phyloP scores from a whole-genome alignment of 371 early-diverging fungal species.

The Mortierella sp. region DNA sequence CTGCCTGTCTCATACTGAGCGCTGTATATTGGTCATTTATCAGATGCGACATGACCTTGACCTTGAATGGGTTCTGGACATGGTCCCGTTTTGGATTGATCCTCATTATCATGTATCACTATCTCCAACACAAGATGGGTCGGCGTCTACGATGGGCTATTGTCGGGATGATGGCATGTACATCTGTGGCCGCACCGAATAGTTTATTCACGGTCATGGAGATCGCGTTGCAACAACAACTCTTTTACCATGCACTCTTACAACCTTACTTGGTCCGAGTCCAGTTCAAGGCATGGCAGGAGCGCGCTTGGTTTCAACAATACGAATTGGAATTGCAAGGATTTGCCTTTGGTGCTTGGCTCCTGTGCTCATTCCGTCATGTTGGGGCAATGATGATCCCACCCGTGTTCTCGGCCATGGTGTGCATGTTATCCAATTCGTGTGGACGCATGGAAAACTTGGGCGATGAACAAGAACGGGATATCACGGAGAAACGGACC shows the following conservation, averaged over 20 bases:
- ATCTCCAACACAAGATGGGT: slow-evolving; percentile 17
- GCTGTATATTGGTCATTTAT: slow-evolving; percentile 19
- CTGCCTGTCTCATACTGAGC: slow-evolving; percentile 27
- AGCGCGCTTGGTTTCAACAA: slow-evolving; percentile 35
- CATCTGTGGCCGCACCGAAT: too few relatives aligned
- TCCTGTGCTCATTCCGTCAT: slow-evolving; percentile 23
- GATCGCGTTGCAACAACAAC: slow-evolving; percentile 26
- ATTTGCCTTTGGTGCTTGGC: slow-evolving; percentile 39
- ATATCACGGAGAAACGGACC: slow-evolving; percentile 18
- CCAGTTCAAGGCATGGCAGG: slow-evolving; percentile 44
- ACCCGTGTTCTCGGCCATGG: slow-evolving; percentile 29
- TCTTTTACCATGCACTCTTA: slow-evolving; percentile 39
- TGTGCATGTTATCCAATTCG: slow-evolving; percentile 32
- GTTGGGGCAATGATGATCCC: slow-evolving; percentile 33
- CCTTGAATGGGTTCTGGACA: slow-evolving; percentile 1
- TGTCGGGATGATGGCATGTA: too few relatives aligned
- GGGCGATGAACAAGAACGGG: slow-evolving; percentile 21
- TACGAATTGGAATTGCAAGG: slow-evolving; percentile 33
- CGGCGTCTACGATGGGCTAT: slow-evolving; percentile 21
- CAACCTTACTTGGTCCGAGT: slow-evolving; percentile 43
- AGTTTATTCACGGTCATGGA: too few relatives aligned
- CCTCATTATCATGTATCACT: slow-evolving; percentile 17
- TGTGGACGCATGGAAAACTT: slow-evolving; percentile 45
- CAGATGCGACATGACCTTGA: too few relatives aligned
- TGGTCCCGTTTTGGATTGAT: slow-evolving; percentile 9